Conservation (phyloP, 2,329 filamentous ascomycete species). For the Paracamarosporium sp. region DNA sequence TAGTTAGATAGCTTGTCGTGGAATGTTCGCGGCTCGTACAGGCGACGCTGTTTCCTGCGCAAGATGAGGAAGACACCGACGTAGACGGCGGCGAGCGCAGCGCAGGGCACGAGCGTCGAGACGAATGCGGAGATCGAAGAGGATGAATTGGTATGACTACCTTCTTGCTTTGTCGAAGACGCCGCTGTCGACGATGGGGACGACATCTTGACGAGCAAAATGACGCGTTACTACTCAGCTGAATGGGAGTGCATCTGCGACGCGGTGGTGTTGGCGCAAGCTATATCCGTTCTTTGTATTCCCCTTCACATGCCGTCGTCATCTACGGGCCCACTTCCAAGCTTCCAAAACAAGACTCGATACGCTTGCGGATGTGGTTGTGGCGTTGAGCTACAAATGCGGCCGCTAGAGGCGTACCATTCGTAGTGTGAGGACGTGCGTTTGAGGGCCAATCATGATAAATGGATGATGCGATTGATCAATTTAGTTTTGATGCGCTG, state of each 20-base stretch:
- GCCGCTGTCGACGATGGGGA: neutral
- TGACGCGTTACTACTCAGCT: neutral
- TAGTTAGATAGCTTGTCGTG: constrained; percentile 5
- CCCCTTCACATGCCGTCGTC: constrained; percentile 1
- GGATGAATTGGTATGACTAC: neutral
- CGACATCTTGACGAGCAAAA: neutral
- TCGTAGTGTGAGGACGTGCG: neutral
- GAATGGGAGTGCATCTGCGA: neutral
- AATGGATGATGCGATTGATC: neutral
- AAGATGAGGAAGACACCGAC: constrained; percentile 7
- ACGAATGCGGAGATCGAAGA: constrained; percentile 7
- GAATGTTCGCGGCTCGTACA: constrained; percentile 8
- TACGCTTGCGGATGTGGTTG: neutral
- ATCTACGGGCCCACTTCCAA: neutral
- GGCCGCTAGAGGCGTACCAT: neutral
- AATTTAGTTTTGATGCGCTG: neutral
- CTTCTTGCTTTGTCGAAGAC: neutral
- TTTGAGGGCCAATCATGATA: neutral
- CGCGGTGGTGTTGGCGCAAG: neutral
- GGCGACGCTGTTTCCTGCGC: constrained; percentile 7
- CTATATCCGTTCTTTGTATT: neutral
- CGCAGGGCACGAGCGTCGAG: constrained; percentile 6
- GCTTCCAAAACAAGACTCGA: neutral
- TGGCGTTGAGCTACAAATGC: neutral
- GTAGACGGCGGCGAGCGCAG: constrained; percentile 2